A percentile compares a stretch with the other conserved stretches of the same genome.
Conservation (phyloP, 805 yeast species). For the Suhomyces tanzawaensis region DNA sequence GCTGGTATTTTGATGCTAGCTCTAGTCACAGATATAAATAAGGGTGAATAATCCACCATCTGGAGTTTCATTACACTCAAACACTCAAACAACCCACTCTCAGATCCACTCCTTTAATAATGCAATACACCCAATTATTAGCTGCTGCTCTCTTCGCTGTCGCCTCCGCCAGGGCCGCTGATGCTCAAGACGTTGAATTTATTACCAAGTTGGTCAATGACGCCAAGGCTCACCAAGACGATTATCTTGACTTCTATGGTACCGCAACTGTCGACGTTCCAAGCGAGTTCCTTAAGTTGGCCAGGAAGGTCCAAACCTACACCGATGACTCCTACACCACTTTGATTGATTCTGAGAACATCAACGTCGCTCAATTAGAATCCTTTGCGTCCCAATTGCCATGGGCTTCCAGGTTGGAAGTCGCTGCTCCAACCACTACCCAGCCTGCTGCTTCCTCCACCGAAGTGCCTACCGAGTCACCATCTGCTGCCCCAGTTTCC, state of each 20-base stretch:
- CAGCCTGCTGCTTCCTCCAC: constrained; percentile 14
- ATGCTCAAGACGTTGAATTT: constrained; percentile 14
- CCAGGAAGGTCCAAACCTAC: constrained; percentile 28
- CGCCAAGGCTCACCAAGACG: constrained; percentile 9
- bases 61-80: neutral
- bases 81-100: neutral
- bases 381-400: constrained; percentile 12
- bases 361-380: constrained; percentile 10
- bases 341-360: constrained; percentile 12
- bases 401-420: constrained; percentile 11
- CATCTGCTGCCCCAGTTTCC: constrained; percentile 17
- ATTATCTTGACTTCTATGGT: constrained; percentile 18
- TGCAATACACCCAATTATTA: constrained; percentile 7
- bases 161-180: constrained; percentile 18
- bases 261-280: constrained; percentile 29
- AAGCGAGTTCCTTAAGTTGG: constrained; percentile 25
- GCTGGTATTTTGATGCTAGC: too few relatives aligned
- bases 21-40: too few relatives aligned
- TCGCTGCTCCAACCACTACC: constrained; percentile 11
- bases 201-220: constrained; percentile 13
- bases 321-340: constrained; percentile 40
- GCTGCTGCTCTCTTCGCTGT: constrained; percentile 16
- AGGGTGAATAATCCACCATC: too few relatives aligned
- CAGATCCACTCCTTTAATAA: constrained; percentile 5
- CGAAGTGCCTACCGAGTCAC: constrained; percentile 1